phyloP scores from a whole-genome alignment of 1,284 basidiomycete genomes.

The Ceratobasidium sp. region DNA sequence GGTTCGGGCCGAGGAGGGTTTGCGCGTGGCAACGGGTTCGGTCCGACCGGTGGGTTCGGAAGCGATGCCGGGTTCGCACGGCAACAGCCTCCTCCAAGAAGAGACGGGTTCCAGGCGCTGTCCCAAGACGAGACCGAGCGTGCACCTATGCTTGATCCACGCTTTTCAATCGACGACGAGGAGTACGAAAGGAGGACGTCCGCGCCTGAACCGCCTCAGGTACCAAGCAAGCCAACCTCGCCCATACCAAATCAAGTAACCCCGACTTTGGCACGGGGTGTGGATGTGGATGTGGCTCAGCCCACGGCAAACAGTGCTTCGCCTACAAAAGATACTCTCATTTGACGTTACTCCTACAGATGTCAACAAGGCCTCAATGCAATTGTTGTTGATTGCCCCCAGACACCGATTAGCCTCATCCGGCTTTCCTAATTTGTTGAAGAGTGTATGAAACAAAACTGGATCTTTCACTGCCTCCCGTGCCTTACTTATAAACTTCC shows the following conservation, averaged over 20 bases:
- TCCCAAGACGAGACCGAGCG: constrained; percentile 31
- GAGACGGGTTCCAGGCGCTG: constrained; percentile 34
- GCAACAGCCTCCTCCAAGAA: constrained; percentile 33
- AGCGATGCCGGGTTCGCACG: constrained; percentile 7
- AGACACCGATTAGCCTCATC: no score
- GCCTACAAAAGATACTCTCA: constrained; percentile 1
- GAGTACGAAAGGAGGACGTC: constrained; percentile 39
- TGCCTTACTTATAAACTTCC: background rate
- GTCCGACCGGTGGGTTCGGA: constrained; percentile 34
- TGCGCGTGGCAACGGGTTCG: constrained; percentile 37
- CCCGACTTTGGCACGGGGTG: background rate
- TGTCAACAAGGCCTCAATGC: constrained; percentile 1
- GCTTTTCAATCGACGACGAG: constrained; percentile 37
- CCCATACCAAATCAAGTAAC: constrained; percentile 19
- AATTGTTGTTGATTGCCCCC: background rate
- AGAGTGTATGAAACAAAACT: no score
- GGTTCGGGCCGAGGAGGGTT: constrained; percentile 14
- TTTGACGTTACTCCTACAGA: background rate
- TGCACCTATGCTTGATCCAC: constrained; percentile 31
- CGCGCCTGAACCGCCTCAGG: constrained; percentile 28
- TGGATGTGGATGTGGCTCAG: background rate
- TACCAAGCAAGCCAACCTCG: constrained; percentile 33
- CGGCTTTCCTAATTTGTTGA: no score
- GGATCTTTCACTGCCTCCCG: background rate
- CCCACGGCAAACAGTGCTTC: background rate